These are phyloP conservation scores for Cutaneotrichosporon sp. DNA, from an alignment of 1,284 basidiomycete species.

Conservation along the genomic window DNA sequence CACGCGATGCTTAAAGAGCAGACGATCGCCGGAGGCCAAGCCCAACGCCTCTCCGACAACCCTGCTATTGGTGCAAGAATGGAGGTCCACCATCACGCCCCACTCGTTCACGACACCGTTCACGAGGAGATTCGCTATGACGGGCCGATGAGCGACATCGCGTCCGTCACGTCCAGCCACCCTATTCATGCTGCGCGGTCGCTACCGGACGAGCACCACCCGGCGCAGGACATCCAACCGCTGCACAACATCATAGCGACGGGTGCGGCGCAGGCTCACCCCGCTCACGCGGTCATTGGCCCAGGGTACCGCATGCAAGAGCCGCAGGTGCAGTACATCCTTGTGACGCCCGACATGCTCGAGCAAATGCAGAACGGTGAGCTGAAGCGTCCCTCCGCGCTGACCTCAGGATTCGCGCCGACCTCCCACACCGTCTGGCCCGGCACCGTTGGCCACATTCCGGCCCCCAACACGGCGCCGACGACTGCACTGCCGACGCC, in stretches of 20 bases:
- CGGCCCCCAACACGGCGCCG: not conserved
- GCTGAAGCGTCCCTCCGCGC: not conserved
- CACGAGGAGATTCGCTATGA: slow-evolving; percentile 2
- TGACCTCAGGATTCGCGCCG: not conserved
- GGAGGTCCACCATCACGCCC: not conserved
- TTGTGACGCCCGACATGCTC: slow-evolving; percentile 21
- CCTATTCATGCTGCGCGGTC: not conserved
- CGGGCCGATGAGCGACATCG: not conserved
- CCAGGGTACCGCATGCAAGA: not conserved
- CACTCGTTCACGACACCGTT: slow-evolving; percentile 2
- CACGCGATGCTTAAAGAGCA: not conserved
- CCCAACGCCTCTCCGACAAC: too few species aligned
- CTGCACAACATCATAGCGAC: not conserved
- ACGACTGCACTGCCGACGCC: not conserved
- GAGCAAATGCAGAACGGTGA: slow-evolving; percentile 13
- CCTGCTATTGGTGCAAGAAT: not conserved
- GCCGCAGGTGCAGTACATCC: slow-evolving; percentile 9
- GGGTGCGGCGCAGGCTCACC: not conserved
- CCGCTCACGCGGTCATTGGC: not conserved
- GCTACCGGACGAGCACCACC: not conserved
- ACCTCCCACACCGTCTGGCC: not conserved
- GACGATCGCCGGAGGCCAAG: too few species aligned
- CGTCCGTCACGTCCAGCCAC: not conserved
- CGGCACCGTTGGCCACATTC: not conserved
- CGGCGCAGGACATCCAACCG: not conserved